phyloP scores from a whole-genome alignment of 345 rosid species.

The Lepidium africanum region DNA sequence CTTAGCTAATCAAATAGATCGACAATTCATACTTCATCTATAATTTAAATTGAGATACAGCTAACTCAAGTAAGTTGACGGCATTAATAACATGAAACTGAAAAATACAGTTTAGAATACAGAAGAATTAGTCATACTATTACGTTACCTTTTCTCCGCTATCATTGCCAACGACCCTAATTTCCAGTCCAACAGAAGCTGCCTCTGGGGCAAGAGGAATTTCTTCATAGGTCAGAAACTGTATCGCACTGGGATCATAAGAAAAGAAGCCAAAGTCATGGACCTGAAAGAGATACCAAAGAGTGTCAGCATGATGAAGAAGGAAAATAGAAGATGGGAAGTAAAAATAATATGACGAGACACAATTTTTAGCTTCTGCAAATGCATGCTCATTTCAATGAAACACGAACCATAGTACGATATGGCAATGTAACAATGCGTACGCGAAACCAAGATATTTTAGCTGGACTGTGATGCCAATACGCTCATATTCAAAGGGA shows the following conservation, averaged over 20 bases:
- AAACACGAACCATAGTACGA: background rate
- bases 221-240: conserved; percentile 81
- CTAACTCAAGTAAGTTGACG: background rate
- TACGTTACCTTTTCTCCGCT: conserved; percentile 85
- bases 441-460: background rate
- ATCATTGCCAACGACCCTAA: conserved; percentile 96
- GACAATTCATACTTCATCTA: background rate
- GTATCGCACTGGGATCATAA: conserved; percentile 69
- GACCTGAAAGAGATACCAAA: conserved; percentile 45
- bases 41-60: background rate
- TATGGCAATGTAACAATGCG: background rate
- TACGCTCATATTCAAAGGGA: background rate
- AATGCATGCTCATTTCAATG: background rate
- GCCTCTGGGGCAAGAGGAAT: conserved; percentile 94
- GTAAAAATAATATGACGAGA: background rate
- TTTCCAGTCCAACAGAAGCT: conserved; percentile 89
- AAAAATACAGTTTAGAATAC: background rate
- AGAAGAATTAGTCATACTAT: background rate
- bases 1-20: background rate
- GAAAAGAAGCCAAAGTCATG: conserved; percentile 98
- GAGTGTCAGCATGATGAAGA: conserved; percentile 14
- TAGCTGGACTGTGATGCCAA: background rate
- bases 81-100: background rate
- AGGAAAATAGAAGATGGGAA: background rate
- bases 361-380: background rate